A percentile compares a stretch with the other conserved stretches of the same genome.
These are phyloP conservation scores for Volvox carteri DNA, from an alignment of 163 green algal genomes.

Conservation along the genomic window DNA sequence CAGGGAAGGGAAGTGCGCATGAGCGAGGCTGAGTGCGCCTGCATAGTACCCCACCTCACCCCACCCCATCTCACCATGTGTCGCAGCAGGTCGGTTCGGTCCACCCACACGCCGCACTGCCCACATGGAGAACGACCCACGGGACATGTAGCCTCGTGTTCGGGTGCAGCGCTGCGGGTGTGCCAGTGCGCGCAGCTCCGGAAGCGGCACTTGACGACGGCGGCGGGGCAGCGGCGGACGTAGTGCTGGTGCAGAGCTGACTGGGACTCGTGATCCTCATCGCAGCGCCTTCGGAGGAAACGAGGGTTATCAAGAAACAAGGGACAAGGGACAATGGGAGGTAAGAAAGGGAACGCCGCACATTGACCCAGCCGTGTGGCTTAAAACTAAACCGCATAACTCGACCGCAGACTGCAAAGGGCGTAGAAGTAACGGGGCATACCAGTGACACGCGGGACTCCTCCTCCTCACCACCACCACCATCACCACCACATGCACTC, in stretches of 20 bases:
- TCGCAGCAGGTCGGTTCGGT: constrained; percentile 35
- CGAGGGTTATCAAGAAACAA: no score
- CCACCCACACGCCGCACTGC: constrained; percentile 37
- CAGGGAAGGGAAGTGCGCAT: no score
- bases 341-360: no score
- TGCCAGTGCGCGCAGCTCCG: constrained; percentile 41
- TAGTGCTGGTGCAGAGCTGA: constrained; percentile 43
- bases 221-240: constrained; percentile 27
- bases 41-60: no score
- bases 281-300: background rate
- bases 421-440: no score
- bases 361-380: no score
- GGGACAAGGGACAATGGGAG: no score
- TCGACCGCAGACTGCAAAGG: no score
- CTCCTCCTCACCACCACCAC: no score
- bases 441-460: no score
- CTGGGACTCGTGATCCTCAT: constrained; percentile 14
- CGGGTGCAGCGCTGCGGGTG: background rate
- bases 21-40: no score
- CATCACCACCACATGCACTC: background rate
- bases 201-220: constrained; percentile 55
- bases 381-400: no score
- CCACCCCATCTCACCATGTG: constrained; percentile 50
- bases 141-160: constrained; percentile 47
- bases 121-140: constrained; percentile 33